A percentile compares a stretch with the other conserved stretches of the same genome.
Conservation (phyloP, 2,329 filamentous ascomycete species). For the Alternaria sp. region DNA sequence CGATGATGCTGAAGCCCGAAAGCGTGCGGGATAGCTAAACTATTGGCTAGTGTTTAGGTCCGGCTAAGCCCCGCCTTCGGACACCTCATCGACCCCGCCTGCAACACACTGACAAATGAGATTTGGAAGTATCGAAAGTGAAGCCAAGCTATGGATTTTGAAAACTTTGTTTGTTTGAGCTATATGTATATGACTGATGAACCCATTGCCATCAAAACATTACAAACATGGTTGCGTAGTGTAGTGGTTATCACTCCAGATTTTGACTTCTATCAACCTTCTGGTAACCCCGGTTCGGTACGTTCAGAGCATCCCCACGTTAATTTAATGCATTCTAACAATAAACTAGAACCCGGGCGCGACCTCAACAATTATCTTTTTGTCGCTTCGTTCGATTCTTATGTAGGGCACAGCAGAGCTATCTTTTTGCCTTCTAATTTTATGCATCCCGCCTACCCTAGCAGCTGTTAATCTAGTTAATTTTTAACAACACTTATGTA, state of each 20-base stretch:
- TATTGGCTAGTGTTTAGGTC: not conserved
- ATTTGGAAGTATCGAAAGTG: not conserved
- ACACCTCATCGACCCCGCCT: not conserved
- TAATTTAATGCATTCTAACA: not conserved
- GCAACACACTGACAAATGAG: not conserved
- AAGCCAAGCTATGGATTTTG: too few species aligned
- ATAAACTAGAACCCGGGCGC: conserved; percentile 6
- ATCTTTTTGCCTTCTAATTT: not conserved
- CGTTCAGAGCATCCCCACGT: not conserved
- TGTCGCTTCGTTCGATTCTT: not conserved
- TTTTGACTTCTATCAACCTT: conserved; percentile 17
- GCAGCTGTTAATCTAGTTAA: too few species aligned
- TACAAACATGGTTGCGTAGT: conserved; percentile 17
- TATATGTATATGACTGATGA: too few species aligned
- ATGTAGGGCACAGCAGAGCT: not conserved
- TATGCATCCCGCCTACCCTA: too few species aligned
- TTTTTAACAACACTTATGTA: too few species aligned
- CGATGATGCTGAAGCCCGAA: not conserved
- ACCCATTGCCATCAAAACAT: conserved; percentile 1
- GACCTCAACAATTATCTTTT: not conserved
- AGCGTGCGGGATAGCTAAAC: not conserved
- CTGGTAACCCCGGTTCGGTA: conserved; percentile 24
- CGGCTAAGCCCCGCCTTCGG: conserved; percentile 2
- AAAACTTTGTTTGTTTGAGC: not conserved
- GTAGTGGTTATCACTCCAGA: conserved; percentile 28